Evolutionary conservation across 2,329 filamentous ascomycete species (phyloP).

Genomic region (Rhynchosporium agropyri): DNA sequence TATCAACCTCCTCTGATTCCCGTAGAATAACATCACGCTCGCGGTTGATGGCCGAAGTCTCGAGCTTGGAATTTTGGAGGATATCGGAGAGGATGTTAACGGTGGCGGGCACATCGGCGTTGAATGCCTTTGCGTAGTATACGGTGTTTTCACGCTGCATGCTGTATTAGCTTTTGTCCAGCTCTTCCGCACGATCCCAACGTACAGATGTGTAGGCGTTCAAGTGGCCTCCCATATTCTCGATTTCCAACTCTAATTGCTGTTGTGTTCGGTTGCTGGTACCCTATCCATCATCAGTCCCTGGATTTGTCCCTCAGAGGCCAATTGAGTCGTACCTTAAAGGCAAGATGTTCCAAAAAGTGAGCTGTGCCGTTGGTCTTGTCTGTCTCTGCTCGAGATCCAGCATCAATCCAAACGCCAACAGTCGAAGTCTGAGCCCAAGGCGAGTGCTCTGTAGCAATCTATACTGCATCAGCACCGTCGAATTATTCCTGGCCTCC

Average conservation of each 20-base stretch:
- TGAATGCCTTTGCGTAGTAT: conserved; percentile 99
- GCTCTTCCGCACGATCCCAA: conserved; percentile 37
- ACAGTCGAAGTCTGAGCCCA: conserved; percentile 98
- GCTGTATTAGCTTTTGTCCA: conserved; percentile 30
- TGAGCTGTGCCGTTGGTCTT: conserved; percentile 99
- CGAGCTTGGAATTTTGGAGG: conserved; percentile 98
- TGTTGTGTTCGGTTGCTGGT: conserved; percentile 93
- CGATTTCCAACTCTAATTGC: conserved; percentile 98
- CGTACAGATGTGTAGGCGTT: conserved; percentile 99
- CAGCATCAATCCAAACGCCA: conserved; percentile 99
- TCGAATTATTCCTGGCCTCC: background rate
- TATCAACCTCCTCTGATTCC: conserved; percentile 99
- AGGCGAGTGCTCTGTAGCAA: conserved; percentile 96
- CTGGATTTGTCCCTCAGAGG: conserved; percentile 17
- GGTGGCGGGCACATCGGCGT: conserved; percentile 92
- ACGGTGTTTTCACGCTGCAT: conserved; percentile 94
- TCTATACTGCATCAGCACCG: conserved; percentile 57
- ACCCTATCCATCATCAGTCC: conserved; percentile 58
- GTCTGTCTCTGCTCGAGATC: conserved; percentile 95
- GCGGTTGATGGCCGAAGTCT: conserved; percentile 88
- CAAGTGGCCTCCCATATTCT: conserved; percentile 99
- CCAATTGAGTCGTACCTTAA: conserved; percentile 72
- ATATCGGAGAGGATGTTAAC: conserved; percentile 99
- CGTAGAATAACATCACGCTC: conserved; percentile 98
- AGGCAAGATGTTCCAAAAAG: conserved; percentile 99